Evolutionary conservation across 106 monocot genomes (phyloP).

Genomic region (Dendrobium huoshanense): DNA sequence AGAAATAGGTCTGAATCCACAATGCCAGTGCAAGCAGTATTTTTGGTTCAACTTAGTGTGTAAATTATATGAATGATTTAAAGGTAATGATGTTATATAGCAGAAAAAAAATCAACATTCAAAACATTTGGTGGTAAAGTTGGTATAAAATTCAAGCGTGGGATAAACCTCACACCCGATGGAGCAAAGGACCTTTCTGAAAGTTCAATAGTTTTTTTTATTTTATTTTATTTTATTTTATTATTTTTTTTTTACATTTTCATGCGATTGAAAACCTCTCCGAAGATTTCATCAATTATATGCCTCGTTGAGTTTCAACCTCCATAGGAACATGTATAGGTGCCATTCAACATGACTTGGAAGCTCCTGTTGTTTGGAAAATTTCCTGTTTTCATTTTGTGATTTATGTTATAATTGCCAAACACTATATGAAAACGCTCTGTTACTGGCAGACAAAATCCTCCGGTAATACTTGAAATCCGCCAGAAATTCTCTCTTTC

Average conservation of each 20-base stretch:
- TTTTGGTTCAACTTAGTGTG: conserved; percentile 3
- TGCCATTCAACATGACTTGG: not conserved
- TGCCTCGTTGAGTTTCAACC: not conserved
- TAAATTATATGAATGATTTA: not conserved
- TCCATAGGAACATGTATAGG: not conserved
- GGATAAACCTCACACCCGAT: not conserved
- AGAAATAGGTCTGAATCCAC: not conserved
- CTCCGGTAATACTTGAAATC: too few relatives aligned
- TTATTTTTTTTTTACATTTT: not conserved
- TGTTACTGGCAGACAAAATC: too few relatives aligned
- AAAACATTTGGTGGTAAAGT: not conserved
- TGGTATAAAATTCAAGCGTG: not conserved
- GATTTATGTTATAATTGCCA: too few relatives aligned
- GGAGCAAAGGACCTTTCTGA: not conserved
- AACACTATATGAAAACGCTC: not conserved
- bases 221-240: too few relatives aligned
- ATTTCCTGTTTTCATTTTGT: not conserved
- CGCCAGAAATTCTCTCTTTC: too few relatives aligned
- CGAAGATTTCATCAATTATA: not conserved
- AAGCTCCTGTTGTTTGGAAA: not conserved
- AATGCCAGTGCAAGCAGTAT: not conserved
- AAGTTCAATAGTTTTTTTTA: not conserved
- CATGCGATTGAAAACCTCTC: not conserved
- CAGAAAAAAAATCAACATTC: not conserved
- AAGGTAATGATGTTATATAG: not conserved